Percentiles rank a stretch among this genome's conserved stretches.
Evolutionary conservation across 495 filamentous ascomycete species (phyloP).

Genomic region (Margaritispora aquatica): DNA sequence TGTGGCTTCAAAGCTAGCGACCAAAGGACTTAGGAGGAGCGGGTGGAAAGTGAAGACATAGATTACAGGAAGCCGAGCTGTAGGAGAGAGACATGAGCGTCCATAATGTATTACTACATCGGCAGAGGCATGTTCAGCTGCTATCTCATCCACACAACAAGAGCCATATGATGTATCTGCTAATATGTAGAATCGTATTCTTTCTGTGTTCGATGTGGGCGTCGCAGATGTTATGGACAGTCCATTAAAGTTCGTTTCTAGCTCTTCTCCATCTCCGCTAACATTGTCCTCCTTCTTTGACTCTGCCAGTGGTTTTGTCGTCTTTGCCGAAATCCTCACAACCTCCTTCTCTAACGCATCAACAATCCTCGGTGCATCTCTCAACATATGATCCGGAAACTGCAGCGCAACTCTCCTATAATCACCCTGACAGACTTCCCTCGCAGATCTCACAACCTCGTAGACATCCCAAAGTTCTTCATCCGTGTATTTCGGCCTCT

Average conservation of each 20-base stretch:
- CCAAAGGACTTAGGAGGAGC: slow-evolving; percentile 50
- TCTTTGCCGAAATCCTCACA: not conserved
- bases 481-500: slow-evolving; percentile 45
- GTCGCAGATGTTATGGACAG: not conserved
- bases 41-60: slow-evolving; percentile 79
- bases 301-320: not conserved
- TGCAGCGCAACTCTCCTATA: slow-evolving; percentile 83
- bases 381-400: slow-evolving; percentile 88
- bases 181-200: slow-evolving; percentile 70
- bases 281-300: not conserved
- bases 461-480: slow-evolving; percentile 73
- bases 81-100: slow-evolving; percentile 84
- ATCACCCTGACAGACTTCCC: slow-evolving; percentile 60
- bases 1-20: slow-evolving; percentile 58
- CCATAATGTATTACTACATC: slow-evolving; percentile 95
- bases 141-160: slow-evolving; percentile 96
- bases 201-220: slow-evolving; percentile 1
- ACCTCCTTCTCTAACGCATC: slow-evolving; percentile 44
- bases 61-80: slow-evolving; percentile 80
- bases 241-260: not conserved
- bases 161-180: slow-evolving; percentile 95
- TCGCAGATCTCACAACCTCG: slow-evolving; percentile 76
- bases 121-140: slow-evolving; percentile 87
- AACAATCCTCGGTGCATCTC: slow-evolving; percentile 78
- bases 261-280: not conserved